Evolutionary conservation across 768 basidiomycete species (phyloP), one percentile per base, ranked within the genome.

Genomic region (Lactarius indigo): DNA sequence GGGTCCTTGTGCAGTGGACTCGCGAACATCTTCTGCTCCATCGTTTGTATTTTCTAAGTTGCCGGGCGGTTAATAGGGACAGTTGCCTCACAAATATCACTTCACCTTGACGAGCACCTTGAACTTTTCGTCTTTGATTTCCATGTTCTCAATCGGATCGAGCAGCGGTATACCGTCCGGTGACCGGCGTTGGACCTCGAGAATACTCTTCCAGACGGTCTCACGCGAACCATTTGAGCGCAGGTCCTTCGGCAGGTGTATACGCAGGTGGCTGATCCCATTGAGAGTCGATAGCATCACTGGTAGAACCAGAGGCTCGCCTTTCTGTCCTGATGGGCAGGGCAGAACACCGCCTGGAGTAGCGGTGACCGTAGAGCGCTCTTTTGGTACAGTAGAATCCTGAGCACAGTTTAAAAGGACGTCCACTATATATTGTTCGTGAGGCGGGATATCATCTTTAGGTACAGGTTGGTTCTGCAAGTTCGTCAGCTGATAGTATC

Each of bases 131-230:
- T 98, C 97, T 65, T 90, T 93, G 75, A 99, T 97, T 12, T 87
- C 89, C 94, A 98, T 95, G 74, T 98, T 94, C 73, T 92, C 83
- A 33, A 98, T 81, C 0, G 97, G 97, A 74, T 98, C 97, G 13
- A 99, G 81, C 9, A 96, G 78, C 0, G 91, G 79, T 63, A 98
- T 86, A 1, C 94, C 95, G 56, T 93, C 85, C 0, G 94, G 92
- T 78, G 95, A 95, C 58, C 96, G 84, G 64, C 88, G 84, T 66
- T 95, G 88, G n/a, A 97, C 92, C 75, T 98, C 96, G 37, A 88
- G 75, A 18, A 98, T 86, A 68, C 90, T 91, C 80, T 95, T 96
- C 89, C 92, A 95, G 1, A 86, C 85, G 2, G 90, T 93, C 68
- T 93, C 91, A 41, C 95, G 82, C 8, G 89, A 86, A 42, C 82